Evolutionary conservation across 805 yeast species (phyloP).

Genomic region (Candida oleophila): DNA sequence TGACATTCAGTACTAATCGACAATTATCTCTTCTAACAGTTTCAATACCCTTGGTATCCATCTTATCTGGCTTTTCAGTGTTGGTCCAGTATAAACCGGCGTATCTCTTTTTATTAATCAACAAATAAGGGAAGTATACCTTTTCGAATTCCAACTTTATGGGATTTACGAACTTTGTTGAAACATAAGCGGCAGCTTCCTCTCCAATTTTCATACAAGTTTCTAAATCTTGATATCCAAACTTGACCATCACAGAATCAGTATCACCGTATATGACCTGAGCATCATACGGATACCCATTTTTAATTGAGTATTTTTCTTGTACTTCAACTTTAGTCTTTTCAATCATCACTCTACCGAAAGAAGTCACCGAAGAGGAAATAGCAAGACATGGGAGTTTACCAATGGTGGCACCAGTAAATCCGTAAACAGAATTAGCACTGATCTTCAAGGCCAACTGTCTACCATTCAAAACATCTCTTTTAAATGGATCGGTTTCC

Average conservation of each 20-base stretch:
- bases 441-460: conserved; percentile 95
- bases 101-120: conserved; percentile 93
- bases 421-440: conserved; percentile 98
- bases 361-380: conserved; percentile 92
- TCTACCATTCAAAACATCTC: conserved; percentile 94
- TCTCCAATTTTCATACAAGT: conserved; percentile 90
- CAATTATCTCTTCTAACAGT: conserved; percentile 98
- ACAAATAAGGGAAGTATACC: conserved; percentile 89
- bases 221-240: conserved; percentile 77
- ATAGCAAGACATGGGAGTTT: conserved; percentile 95
- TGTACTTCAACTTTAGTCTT: conserved; percentile 84
- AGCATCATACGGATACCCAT: conserved; percentile 84
- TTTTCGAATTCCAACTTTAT: conserved; percentile 95
- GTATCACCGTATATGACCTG: conserved; percentile 97
- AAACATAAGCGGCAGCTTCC: conserved; percentile 89
- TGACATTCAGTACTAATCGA: conserved; percentile 88
- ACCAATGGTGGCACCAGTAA: conserved; percentile 98
- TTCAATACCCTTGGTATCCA: conserved; percentile 98
- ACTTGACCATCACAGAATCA: conserved; percentile 98
- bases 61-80: conserved; percentile 88
- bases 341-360: conserved; percentile 97
- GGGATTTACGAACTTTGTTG: conserved; percentile 76
- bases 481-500: conserved; percentile 91
- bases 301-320: conserved; percentile 69
- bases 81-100: conserved; percentile 97